These are phyloP conservation scores for Ramaria rubella DNA, from an alignment of 768 basidiomycete genomes.

Conservation along the genomic window DNA sequence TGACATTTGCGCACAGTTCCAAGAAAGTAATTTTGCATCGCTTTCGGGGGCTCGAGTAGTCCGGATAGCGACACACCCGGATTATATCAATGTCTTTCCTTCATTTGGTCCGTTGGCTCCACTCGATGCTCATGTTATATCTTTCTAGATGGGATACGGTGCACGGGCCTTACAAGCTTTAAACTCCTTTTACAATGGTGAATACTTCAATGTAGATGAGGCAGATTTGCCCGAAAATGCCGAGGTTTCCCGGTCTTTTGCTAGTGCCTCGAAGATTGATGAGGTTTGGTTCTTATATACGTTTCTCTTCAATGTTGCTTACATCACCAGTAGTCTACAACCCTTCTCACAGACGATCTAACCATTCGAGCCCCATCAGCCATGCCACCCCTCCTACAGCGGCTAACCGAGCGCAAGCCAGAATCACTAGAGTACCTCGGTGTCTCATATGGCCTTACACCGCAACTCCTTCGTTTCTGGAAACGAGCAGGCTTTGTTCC, in stretches of 20 bases:
- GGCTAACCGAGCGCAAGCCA: constrained; percentile 83
- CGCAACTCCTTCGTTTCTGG: constrained; percentile 90
- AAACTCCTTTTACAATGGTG: constrained; percentile 88
- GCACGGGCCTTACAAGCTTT: constrained; percentile 80
- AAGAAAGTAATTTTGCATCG: constrained; percentile 89
- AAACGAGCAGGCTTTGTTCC: constrained; percentile 89
- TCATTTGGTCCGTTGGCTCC: constrained; percentile 3
- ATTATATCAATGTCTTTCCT: constrained; percentile 74
- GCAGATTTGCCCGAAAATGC: constrained; percentile 22
- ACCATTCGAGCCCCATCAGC: constrained; percentile 61
- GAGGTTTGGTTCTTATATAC: neutral
- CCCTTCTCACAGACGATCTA: constrained; percentile 73
- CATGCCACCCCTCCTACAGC: constrained; percentile 92
- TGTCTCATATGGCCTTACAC: constrained; percentile 91
- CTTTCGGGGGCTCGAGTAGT: constrained; percentile 90
- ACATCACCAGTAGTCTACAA: constrained; percentile 31
- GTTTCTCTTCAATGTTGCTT: neutral
- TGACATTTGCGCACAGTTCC: constrained; percentile 58
- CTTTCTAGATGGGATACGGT: constrained; percentile 89
- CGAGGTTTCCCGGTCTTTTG: constrained; percentile 13
- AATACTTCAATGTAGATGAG: constrained; percentile 85
- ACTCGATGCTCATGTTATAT: neutral
- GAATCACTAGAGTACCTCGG: constrained; percentile 91
- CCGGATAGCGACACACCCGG: constrained; percentile 91
- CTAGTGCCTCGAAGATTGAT: constrained; percentile 4